Evolutionary conservation across 805 yeast genomes (phyloP).

Genomic region (Hemisphaericaspora nanyangensis): DNA sequence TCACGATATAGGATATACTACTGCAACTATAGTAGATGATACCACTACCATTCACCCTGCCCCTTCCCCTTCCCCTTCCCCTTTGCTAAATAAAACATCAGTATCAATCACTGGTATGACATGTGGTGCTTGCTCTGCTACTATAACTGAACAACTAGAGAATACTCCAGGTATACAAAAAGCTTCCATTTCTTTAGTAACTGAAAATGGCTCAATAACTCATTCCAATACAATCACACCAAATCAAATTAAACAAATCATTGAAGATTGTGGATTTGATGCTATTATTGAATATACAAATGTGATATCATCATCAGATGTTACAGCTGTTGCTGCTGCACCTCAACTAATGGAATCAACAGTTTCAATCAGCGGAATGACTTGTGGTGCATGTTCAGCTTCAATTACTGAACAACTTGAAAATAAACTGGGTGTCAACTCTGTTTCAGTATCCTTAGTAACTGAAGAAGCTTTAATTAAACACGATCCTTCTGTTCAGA

Average conservation of each 20-base stretch:
- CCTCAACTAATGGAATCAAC: conserved; percentile 3
- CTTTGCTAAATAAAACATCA: conserved; percentile 5
- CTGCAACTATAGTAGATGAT: neutral
- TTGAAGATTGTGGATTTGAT: conserved; percentile 29
- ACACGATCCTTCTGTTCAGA: conserved; percentile 34
- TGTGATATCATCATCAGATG: neutral
- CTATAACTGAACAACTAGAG: conserved; percentile 31
- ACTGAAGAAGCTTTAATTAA: conserved; percentile 68
- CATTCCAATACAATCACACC: conserved; percentile 13
- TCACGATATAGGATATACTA: neutral
- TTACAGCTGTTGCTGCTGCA: neutral
- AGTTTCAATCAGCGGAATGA: conserved; percentile 68
- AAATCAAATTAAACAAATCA: conserved; percentile 15
- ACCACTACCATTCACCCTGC: neutral
- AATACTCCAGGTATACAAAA: conserved; percentile 18
- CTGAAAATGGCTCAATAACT: conserved; percentile 31
- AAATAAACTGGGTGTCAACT: conserved; percentile 45
- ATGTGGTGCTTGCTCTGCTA: conserved; percentile 41
- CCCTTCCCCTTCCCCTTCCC: conserved; percentile 1
- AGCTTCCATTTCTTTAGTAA: conserved; percentile 33
- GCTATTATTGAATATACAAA: neutral
- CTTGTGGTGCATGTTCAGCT: conserved; percentile 82
- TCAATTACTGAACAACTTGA: conserved; percentile 57
- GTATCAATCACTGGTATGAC: conserved; percentile 41
- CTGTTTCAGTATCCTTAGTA: conserved; percentile 63